phyloP scores from a whole-genome alignment of 2,329 filamentous ascomycete species.

The Zarea fungicola region DNA sequence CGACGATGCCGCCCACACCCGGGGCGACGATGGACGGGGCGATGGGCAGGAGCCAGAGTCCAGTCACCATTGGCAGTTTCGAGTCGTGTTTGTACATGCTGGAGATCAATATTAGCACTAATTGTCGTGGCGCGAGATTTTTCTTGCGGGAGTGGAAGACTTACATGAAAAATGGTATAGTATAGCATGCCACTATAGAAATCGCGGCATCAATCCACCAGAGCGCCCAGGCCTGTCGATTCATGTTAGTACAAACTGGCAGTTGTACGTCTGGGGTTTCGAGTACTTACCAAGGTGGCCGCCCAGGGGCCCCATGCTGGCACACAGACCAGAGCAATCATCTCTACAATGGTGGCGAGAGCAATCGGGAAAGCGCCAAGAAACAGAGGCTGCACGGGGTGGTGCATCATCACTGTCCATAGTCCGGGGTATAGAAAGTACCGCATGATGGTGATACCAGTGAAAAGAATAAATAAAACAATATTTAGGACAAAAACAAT shows the following conservation, averaged over 20 bases:
- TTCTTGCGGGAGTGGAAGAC: constrained; percentile 15
- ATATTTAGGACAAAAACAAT: constrained; percentile 53
- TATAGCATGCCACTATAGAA: constrained; percentile 40
- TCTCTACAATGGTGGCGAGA: constrained; percentile 56
- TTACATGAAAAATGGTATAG: constrained; percentile 48
- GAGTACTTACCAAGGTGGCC: constrained; percentile 28
- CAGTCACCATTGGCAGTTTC: constrained; percentile 47
- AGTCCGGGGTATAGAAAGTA: constrained; percentile 58
- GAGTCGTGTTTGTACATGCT: constrained; percentile 20
- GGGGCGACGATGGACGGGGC: constrained; percentile 58
- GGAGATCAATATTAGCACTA: not conserved
- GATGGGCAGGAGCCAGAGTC: constrained; percentile 56
- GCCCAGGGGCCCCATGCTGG: constrained; percentile 52
- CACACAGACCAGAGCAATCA: constrained; percentile 51
- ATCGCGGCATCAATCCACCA: constrained; percentile 49
- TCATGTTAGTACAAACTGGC: not conserved
- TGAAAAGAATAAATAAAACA: constrained; percentile 46
- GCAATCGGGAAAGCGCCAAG: constrained; percentile 60
- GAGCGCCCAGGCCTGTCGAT: constrained; percentile 38
- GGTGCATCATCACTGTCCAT: constrained; percentile 54
- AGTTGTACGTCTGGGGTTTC: not conserved
- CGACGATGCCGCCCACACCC: constrained; percentile 51
- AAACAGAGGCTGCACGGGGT: constrained; percentile 59
- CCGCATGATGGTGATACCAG: constrained; percentile 45
- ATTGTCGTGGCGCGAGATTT: too few relatives aligned